These are phyloP conservation scores for Trichosanthes truncata DNA, from an alignment of 306 rosid genomes.

Conservation along the genomic window DNA sequence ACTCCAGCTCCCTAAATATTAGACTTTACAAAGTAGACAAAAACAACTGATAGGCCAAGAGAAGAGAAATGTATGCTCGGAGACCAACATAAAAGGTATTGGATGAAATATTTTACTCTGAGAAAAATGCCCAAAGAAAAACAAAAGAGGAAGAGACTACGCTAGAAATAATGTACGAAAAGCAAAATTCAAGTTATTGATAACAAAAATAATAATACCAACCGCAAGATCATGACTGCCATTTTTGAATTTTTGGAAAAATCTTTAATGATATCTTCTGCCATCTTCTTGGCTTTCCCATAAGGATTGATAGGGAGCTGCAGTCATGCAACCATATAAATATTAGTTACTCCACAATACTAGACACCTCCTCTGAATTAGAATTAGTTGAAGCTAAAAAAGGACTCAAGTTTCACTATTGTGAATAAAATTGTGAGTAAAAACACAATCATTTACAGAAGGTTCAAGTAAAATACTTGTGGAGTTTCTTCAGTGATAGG, in stretches of 20 bases:
- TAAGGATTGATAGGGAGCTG: slow-evolving; percentile 94
- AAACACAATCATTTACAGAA: background rate
- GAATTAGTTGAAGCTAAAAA: background rate
- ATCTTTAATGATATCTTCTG: slow-evolving; percentile 94
- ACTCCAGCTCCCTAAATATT: no score
- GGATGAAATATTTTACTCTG: background rate
- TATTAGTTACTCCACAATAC: background rate
- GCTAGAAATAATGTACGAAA: background rate
- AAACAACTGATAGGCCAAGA: background rate
- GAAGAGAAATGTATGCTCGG: background rate
- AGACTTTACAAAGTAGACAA: background rate
- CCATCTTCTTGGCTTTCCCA: slow-evolving; percentile 98
- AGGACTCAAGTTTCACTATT: background rate
- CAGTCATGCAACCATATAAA: slow-evolving; percentile 8
- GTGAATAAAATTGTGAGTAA: background rate
- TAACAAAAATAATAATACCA: slow-evolving; percentile 14
- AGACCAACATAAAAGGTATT: background rate
- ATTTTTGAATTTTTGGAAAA: slow-evolving; percentile 78
- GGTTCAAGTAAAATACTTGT: slow-evolving; percentile 35
- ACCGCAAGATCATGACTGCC: slow-evolving; percentile 98
- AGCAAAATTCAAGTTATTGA: background rate
- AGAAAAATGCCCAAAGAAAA: background rate
- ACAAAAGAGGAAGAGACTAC: background rate
- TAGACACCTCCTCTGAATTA: background rate
- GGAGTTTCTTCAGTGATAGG: slow-evolving; percentile 86